Evolutionary conservation across 1,284 basidiomycete genomes (phyloP), one percentile per base, ranked within the genome.

Genomic region (Cryptococcus sp.): DNA sequence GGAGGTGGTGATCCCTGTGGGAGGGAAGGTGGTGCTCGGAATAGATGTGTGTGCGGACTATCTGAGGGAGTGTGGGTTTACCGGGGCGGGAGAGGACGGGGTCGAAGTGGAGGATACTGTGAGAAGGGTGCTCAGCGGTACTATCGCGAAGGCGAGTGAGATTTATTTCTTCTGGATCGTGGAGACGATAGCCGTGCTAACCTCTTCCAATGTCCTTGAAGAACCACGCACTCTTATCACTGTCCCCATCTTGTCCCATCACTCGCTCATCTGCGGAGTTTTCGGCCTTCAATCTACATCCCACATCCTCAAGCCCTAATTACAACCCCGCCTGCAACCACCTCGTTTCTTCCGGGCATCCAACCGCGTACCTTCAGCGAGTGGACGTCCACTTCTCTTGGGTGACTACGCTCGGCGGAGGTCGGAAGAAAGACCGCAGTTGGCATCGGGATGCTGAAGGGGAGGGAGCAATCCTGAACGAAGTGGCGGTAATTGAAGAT

Each of bases 1-100:
- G 5, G 50, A 59, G 21, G 53, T 55, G 7, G 50, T 59, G 9
- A 51, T 62, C 3, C 57, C 53, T 33, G 55, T 62, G 15, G 60
- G 56, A 1, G 60, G 54, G 13, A 49, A 50, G 42, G 37, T 59
- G 9, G 79, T 38, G 35, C n/a, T 79, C 79, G 24, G 79, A 67
- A 87, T 82, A 16, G 55, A 54, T 39, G 44, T 58, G 43, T n/a
- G 51, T 15, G 13, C 28, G 21, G 47, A 38, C 39, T 35, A 21
- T 59, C 12, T 48, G 28, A 8, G 6, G 28, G 45, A 21, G 16
- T 46, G 45, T 21, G 45, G 18, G 23, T 2, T 21, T 16, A 9
- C 7, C 8, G 45, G 6, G n/a, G 45, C 8, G 45, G 45, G 45
- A 9, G 18, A 33, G 9, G 28, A 33, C 9, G 28, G 4, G 28